Evolutionary conservation across 352 stramenopile species (phyloP), one percentile per base, ranked within the genome.

Genomic region (Elongisporangium undulatum): DNA sequence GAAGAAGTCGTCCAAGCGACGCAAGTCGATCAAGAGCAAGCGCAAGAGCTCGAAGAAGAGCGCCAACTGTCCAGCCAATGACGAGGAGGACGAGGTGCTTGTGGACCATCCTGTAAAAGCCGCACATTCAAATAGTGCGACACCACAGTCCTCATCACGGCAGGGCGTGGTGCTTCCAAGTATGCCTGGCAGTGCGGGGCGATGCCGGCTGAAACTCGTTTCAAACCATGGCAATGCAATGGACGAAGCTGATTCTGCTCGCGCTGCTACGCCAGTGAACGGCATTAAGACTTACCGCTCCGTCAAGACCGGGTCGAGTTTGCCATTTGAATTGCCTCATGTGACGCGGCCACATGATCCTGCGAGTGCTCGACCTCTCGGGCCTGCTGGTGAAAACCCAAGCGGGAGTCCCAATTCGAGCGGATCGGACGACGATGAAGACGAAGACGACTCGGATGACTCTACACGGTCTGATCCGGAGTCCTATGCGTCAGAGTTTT

Each of bases 401-500:
- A 21, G 12, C 20, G 51, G 48, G 15, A 50, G 48, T 51, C 39
- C 52, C 5, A 51, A 59, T 26, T 49, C 50, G 17, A 41, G 41
- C 2, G 45, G 56, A 4, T 53, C 58, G 20, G 51, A 52, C 4
- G 65, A 79, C 29, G 64, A 73, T 3, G 70, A 72, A 16, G 55
- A 69, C 17, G 61, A 70, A 10, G 62, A 75, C 0, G 53, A 54
- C n/a, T 68, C 61, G 53, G 52, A 59, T 3, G 55, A 54, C 4
- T 77, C 66, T 21, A 59, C 50, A 4, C 55, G 62, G 19, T 83
- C 72, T 0, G 59, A 76, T 34, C 71, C 71, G 4, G 64, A 72
- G 58, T 70, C 74, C 5, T 68, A 74, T 48, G 51, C 58, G 3
- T 68, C 67, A 4, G 68, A 68, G 20, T 75, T 75, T 62, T 71